These are phyloP conservation scores for Microsporum canis DNA, from an alignment of 2,329 filamentous ascomycete species.

Conservation along the genomic window DNA sequence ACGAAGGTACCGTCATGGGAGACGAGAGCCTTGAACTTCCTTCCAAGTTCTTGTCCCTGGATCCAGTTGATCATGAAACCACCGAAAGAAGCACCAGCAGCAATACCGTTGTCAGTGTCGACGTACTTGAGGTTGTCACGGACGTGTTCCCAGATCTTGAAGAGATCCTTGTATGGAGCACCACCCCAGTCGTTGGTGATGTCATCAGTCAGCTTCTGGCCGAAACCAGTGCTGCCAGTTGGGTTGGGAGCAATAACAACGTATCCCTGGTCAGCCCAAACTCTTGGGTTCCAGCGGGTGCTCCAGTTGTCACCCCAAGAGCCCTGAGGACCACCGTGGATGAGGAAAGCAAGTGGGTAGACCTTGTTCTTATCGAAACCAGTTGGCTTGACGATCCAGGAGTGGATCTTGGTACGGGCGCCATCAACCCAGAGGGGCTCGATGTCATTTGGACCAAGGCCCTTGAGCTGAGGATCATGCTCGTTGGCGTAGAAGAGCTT, in stretches of 20 bases:
- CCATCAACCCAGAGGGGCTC: constrained; percentile 30
- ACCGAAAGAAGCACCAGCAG: constrained; percentile 33
- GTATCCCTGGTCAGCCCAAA: constrained; percentile 81
- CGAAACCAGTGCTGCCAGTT: constrained; percentile 73
- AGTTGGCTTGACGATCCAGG: constrained; percentile 34
- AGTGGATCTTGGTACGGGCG: constrained; percentile 30
- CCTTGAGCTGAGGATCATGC: constrained; percentile 29
- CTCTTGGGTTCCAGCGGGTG: constrained; percentile 73
- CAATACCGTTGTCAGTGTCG: constrained; percentile 30
- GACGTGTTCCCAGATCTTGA: constrained; percentile 65
- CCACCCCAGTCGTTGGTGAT: constrained; percentile 78
- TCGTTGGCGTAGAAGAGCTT: constrained; percentile 29
- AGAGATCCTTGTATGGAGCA: constrained; percentile 70
- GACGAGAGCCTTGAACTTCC: constrained; percentile 77
- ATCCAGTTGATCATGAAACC: constrained; percentile 61
- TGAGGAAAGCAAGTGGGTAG: constrained; percentile 67
- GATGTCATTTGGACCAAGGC: constrained; percentile 25
- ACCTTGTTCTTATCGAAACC: constrained; percentile 58
- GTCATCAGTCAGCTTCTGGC: constrained; percentile 62
- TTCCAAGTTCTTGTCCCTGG: constrained; percentile 70
- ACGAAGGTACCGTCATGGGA: constrained; percentile 81
- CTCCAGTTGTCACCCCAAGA: constrained; percentile 67
- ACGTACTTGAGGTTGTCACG: constrained; percentile 27
- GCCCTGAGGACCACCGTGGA: constrained; percentile 74
- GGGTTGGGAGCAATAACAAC: constrained; percentile 72